Evolutionary conservation across 352 stramenopile genomes (phyloP).

Genomic region (Globisporangium polare): DNA sequence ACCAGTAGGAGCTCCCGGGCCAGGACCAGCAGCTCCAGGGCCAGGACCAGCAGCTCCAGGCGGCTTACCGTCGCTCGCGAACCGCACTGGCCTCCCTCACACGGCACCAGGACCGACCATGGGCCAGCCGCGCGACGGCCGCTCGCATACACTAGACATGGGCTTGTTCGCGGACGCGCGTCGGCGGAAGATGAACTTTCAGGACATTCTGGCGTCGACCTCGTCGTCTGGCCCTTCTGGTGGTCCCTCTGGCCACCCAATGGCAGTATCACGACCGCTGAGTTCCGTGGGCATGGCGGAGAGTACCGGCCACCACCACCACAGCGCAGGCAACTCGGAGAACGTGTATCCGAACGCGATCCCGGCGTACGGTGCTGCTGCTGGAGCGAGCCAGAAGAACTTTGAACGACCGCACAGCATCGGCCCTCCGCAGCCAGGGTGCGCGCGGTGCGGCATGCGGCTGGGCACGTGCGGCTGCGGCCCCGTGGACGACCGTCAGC

Average conservation of each 20-base stretch:
- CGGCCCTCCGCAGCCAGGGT: neutral
- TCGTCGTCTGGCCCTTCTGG: neutral
- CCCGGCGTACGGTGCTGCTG: slow-evolving; percentile 15
- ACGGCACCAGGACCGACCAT: slow-evolving; percentile 41
- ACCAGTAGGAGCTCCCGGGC: slow-evolving; percentile 4
- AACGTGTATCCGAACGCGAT: slow-evolving; percentile 48
- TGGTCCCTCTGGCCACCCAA: slow-evolving; percentile 6
- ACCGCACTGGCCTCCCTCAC: slow-evolving; percentile 36
- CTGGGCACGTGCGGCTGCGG: slow-evolving; percentile 16
- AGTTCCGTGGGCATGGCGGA: slow-evolving; percentile 12
- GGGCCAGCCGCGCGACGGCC: slow-evolving; percentile 69
- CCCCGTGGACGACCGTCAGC: slow-evolving; percentile 18
- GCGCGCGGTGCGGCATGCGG: slow-evolving; percentile 17
- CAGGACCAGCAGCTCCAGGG: slow-evolving; percentile 11
- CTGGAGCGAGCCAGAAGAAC: slow-evolving; percentile 15
- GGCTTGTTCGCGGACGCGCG: slow-evolving; percentile 72
- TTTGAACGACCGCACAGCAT: slow-evolving; percentile 25
- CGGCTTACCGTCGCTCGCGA: slow-evolving; percentile 58
- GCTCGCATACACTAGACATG: slow-evolving; percentile 85
- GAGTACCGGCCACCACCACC: slow-evolving; percentile 1
- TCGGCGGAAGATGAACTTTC: slow-evolving; percentile 85
- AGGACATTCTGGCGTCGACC: slow-evolving; percentile 81
- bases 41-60: slow-evolving; percentile 17
- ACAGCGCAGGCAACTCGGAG: slow-evolving; percentile 28
- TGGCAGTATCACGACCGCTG: slow-evolving; percentile 1